phyloP scores from a whole-genome alignment of 2,329 filamentous ascomycete genomes.

The Cladosporium colombiae region DNA sequence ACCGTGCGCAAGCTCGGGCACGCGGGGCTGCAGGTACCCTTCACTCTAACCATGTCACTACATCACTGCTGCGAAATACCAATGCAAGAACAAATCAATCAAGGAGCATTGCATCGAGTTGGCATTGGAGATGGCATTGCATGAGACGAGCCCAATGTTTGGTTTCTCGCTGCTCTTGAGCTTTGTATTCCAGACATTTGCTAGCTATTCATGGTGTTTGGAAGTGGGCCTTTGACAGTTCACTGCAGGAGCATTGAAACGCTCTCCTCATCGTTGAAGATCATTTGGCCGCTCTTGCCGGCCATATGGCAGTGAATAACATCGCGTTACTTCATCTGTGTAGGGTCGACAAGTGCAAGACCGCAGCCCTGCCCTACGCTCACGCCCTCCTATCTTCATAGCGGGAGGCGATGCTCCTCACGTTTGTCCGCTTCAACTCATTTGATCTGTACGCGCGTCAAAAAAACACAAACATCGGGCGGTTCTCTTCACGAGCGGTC shows the following conservation, averaged over 20 bases:
- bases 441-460: conserved; percentile 11
- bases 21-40: background rate
- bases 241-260: background rate
- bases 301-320: background rate
- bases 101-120: too few relatives aligned
- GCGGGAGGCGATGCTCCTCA: conserved; percentile 15
- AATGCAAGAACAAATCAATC: background rate
- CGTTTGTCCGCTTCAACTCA: conserved; percentile 5
- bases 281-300: background rate
- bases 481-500: background rate
- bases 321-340: background rate
- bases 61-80: background rate
- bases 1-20: background rate
- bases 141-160: too few relatives aligned
- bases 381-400: conserved; percentile 6
- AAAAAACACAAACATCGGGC: conserved; percentile 18
- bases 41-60: too few relatives aligned
- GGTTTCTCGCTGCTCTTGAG: too few relatives aligned
- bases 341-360: background rate
- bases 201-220: background rate
- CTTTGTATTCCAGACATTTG: too few relatives aligned
- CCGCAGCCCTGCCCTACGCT: background rate
- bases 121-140: too few relatives aligned
- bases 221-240: background rate
- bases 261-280: background rate